Base-by-base conservation (phyloP, 208 protist species). In the Acanthamoeba sp. region DNA sequence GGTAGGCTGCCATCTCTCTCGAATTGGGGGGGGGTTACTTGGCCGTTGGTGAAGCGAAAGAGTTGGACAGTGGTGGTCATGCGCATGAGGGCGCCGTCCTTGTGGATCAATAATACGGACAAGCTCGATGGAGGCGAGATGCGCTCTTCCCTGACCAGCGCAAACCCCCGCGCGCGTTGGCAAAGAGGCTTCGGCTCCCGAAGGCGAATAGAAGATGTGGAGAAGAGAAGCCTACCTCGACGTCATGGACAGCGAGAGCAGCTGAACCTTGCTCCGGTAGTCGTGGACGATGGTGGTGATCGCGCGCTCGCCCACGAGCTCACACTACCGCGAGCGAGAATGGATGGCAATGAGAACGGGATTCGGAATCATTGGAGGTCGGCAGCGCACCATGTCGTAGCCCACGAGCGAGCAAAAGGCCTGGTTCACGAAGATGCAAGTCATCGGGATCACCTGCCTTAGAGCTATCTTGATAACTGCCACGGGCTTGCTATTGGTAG, bases 51-150 rank as follows among this genome's bases (percentile, higher is more conserved):
- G 14, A 36, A 3, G n/a, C 73, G 73, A 29, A 84, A 84, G n/a
- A 84, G 38, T 24, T 84, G 73, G 38, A 84, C 27, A 2, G 34
- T 55, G 38, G 9, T 22, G 38, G 2, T 6, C 73, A 84, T 24
- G 38, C 73, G 73, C 4, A 84, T 48, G 34, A 84, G 9, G 2
- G 73, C n/a, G 38, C 73, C 40, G 42, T 84, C 73, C 73, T 84
- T 84, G 73, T 84, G 73, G 9, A 84, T 45, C 14, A 84, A 16
- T 24, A 84, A 52, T 20, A 22, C 24, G 14, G 73, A 84, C 2
- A 84, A 2, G 22, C 24, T 84, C 22, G 42, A 52, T 7, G 73
- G 73, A 16, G 42, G 3, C 20, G 73, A n/a, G 27, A 84, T 36
- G 24, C 73, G 73, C 16, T 84, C 24, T 20, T 24, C n/a, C 24